Base-by-base conservation (phyloP, 306 rosid genomes). In the Dalbergia cochinchinensis region DNA sequence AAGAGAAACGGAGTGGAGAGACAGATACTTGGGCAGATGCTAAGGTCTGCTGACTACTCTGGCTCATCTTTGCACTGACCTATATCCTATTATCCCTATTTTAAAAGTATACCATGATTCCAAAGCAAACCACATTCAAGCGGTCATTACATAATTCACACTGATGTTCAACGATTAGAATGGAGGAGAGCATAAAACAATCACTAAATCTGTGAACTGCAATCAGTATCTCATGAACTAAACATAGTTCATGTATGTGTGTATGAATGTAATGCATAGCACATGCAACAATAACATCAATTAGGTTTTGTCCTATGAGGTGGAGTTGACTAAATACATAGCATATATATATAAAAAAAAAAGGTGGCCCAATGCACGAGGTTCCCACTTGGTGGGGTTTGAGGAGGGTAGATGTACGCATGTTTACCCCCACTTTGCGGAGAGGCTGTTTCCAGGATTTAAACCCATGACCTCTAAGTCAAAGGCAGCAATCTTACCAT, bases 41-140 rank as follows among this genome's bases (percentile, higher is more conserved):
- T 19, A 44, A 41, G 16, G 33, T 47, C 62, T 22, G 8, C 39
- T 58, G 5, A 66, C 57, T 47, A 12, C 60, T n/a, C 19, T 54
- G 59, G 37, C 61, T 81, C 50, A 33, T 54, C 18, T 22, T 73
- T 1, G 39, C 67, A 44, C 58, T 34, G 65, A 66, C 57, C 64
- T n/a, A 55, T 50, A 11, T 34, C 34, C 64, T 65, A 26, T 26
- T 26, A 26, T 26, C 31, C 31, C 31, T 18, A 51, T 14, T 48
- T 74, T 59, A 44, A 37, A 37, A 20, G 0, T 12, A 41, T 42
- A 61, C 7, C 64, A 33, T 60, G 33, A n/a, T 33, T 26, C 5
- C 16, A 47, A 20, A 66, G 22, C 60, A 44, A 37, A 62, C 53
- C 57, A 62, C 13, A 69, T 61, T 18, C 20, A 50, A 69, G 4